A percentile compares a stretch with the other conserved stretches of the same genome.
phyloP scores from a whole-genome alignment of 2,329 filamentous ascomycete genomes.

The Exophiala viscosa region DNA sequence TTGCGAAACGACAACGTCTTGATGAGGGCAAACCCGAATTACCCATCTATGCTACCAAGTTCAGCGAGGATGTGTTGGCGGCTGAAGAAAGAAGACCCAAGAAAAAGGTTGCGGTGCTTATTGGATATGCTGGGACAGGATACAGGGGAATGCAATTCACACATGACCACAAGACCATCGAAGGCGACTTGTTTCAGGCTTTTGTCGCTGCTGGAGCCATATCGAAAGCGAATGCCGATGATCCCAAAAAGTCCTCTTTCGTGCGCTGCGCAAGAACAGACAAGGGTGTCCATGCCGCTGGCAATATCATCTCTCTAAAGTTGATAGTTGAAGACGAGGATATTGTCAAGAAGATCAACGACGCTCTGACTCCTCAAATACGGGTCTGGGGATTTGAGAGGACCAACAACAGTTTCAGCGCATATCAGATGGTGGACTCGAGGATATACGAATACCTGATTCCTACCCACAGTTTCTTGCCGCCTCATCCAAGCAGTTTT shows the following conservation, averaged over 20 bases:
- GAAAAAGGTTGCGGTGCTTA: conserved; percentile 90
- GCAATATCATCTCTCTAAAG: conserved; percentile 92
- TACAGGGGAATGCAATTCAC: conserved; percentile 95
- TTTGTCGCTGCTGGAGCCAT: conserved; percentile 90
- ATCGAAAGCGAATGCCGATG: conserved; percentile 92
- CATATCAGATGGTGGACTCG: conserved; percentile 91
- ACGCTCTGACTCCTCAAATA: conserved; percentile 78
- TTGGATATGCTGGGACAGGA: conserved; percentile 92
- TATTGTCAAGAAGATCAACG: conserved; percentile 87
- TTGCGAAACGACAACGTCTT: conserved; percentile 54
- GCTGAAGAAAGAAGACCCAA: conserved; percentile 85
- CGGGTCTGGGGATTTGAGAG: conserved; percentile 90
- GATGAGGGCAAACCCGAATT: conserved; percentile 40
- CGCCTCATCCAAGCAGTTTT: conserved; percentile 84
- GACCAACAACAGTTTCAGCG: conserved; percentile 87
- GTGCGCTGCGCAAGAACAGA: conserved; percentile 93
- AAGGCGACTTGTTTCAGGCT: conserved; percentile 88
- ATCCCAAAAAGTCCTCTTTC: conserved; percentile 92
- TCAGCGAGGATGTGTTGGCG: conserved; percentile 77
- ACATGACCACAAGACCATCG: conserved; percentile 75
- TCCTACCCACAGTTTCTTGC: conserved; percentile 86
- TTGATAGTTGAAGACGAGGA: conserved; percentile 89
- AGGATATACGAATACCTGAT: conserved; percentile 97
- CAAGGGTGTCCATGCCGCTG: conserved; percentile 94
- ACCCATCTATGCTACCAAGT: conserved; percentile 56